Evolutionary conservation across 23 red algal species (phyloP).

Genomic region (Chondrus crispus): DNA sequence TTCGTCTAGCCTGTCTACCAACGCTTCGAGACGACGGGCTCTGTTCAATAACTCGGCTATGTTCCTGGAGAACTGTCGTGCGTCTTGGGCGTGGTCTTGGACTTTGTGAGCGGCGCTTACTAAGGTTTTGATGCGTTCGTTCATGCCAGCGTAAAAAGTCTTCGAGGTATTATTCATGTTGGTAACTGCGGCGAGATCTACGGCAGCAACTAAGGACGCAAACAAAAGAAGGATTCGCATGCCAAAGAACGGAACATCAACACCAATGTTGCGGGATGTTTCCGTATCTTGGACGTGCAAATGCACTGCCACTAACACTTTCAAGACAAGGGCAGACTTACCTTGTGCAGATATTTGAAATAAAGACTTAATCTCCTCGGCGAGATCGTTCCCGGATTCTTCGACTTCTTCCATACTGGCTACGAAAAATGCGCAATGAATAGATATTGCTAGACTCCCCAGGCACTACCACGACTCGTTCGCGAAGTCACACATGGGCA

Average conservation of each 20-base stretch:
- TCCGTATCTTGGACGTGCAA: too few species aligned
- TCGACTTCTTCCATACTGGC: background rate
- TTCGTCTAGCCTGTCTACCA: conserved; percentile 43
- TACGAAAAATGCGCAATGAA: too few species aligned
- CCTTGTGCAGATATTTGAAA: background rate
- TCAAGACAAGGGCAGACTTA: background rate
- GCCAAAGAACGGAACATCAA: background rate
- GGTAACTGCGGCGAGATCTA: conserved; percentile 16
- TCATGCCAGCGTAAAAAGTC: conserved; percentile 53
- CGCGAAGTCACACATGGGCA: too few species aligned
- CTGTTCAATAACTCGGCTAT: conserved; percentile 24
- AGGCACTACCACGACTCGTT: too few species aligned
- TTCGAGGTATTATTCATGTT: conserved; percentile 35
- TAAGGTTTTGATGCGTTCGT: conserved; percentile 45
- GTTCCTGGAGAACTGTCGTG: conserved; percentile 20
- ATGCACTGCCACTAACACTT: too few species aligned
- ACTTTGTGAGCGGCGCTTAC: conserved; percentile 14
- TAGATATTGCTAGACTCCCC: too few species aligned
- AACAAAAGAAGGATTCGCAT: background rate
- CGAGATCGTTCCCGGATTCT: background rate
- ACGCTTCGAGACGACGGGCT: conserved; percentile 35
- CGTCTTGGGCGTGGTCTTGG: conserved; percentile 38
- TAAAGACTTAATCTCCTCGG: background rate
- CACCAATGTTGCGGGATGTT: background rate
- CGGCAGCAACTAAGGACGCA: conserved; percentile 3